Evolutionary conservation across 164 flowering plant species (phyloP), one percentile per base, ranked within the genome.

Genomic region (Vitis rupestris): DNA sequence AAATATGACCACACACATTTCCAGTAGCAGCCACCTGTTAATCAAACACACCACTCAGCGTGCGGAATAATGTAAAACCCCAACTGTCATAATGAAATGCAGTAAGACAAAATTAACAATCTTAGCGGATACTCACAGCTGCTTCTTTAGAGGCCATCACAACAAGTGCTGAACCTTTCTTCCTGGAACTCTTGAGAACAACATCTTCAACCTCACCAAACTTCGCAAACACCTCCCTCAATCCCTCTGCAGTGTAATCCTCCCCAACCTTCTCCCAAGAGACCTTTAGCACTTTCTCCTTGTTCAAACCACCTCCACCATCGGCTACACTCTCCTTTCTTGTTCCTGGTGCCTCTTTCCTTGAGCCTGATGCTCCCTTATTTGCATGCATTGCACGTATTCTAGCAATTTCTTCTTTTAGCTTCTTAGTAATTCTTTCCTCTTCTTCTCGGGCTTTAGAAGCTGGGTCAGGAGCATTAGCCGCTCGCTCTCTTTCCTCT

Each of bases 191-290:
- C 68, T 71, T 85, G 50, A 87, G 85, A 10, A 94, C 87, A 56
- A 94, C 91, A 80, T 94, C 97, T 79, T 89, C 97, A 49, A 94
- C 94, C 56, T 64, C 69, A 1, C 99, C 99, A 84, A 89, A 94
- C 74, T 78, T 68, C 27, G 82, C 76, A 74, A 92, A 90, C 44
- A 92, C 27, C 66, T 90, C 86, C 59, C 68, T 81, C 73, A 91
- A 72, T 64, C 80, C 80, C 70, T 78, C 75, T 8, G 87, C 85
- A 53, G 79, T 76, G 64, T 90, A 94, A 63, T 73, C 91, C 64
- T 82, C 81, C 19, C 83, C 86, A 44, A 16, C 67, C 61, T 82
- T 85, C 61, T 84, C 91, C 97, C 97, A 94, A 4, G 88, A 84
- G 37, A 92, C 97, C 69, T 92, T 92, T 63, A 94, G 82, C 51